These are phyloP conservation scores for Lachnellula willkommii DNA, from an alignment of 2,329 filamentous ascomycete genomes.

Conservation along the genomic window DNA sequence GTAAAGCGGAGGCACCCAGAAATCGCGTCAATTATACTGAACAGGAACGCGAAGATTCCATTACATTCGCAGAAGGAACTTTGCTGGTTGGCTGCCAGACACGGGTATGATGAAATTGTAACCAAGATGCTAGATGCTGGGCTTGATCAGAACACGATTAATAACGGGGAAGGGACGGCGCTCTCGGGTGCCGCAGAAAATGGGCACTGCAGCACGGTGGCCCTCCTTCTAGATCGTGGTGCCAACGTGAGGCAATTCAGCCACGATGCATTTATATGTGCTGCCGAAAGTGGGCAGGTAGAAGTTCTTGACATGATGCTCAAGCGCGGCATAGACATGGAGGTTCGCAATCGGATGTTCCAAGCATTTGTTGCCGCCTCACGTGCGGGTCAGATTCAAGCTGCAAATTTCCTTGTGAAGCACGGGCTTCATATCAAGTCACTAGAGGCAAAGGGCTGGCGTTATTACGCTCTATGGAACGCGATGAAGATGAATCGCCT, in stretches of 20 bases:
- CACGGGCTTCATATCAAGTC: neutral
- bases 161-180: neutral
- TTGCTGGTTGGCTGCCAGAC: neutral
- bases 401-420: neutral
- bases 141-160: neutral
- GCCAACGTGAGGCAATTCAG: neutral
- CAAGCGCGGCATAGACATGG: neutral
- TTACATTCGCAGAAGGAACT: neutral
- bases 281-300: neutral
- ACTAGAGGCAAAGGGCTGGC: neutral
- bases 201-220: neutral
- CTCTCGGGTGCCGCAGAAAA: neutral
- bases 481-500: neutral
- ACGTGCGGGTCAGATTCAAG: neutral
- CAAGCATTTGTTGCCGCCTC: neutral
- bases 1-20: neutral
- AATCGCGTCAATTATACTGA: neutral
- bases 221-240: neutral
- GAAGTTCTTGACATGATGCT: neutral
- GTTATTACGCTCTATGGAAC: neutral
- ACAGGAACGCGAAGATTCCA: neutral
- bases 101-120: neutral
- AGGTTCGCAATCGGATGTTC: neutral
- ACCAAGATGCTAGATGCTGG: neutral
- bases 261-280: neutral